These are phyloP conservation scores for Kluyveromyces wickerhamii DNA, from an alignment of 805 yeast genomes.

Conservation along the genomic window DNA sequence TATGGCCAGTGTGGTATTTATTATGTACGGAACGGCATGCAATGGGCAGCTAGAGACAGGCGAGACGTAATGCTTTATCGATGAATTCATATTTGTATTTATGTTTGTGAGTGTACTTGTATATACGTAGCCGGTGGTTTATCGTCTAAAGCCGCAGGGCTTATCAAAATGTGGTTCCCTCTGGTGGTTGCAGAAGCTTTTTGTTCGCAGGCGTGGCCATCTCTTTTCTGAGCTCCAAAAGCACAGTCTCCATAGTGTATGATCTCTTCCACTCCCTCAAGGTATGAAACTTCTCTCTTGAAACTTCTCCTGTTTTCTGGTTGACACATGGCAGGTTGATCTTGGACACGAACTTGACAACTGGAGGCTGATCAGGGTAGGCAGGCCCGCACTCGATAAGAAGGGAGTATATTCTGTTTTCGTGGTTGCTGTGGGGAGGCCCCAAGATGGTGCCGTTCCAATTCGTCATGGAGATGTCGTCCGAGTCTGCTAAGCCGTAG, in stretches of 20 bases:
- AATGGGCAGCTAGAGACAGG: no score
- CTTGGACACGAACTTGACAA: conserved; percentile 69
- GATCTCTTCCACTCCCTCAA: conserved; percentile 80
- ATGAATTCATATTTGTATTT: no score
- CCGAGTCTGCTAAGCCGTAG: conserved; percentile 83
- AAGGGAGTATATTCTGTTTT: conserved; percentile 84
- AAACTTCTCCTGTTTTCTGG: conserved; percentile 46
- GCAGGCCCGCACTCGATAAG: conserved; percentile 71
- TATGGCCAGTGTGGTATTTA: no score
- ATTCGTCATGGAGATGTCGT: conserved; percentile 84
- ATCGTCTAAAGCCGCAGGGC: no score
- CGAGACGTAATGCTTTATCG: no score
- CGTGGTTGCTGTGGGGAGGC: conserved; percentile 88
- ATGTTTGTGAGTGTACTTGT: not conserved
- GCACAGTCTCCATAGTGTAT: conserved; percentile 89
- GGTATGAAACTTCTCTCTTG: conserved; percentile 49
- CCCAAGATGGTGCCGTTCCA: conserved; percentile 99
- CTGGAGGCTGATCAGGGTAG: conserved; percentile 89
- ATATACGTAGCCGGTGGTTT: not conserved
- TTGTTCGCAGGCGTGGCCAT: conserved; percentile 82
- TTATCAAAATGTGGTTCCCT: conserved; percentile 58
- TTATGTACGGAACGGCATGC: no score
- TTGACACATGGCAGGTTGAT: conserved; percentile 92
- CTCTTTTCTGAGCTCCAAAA: conserved; percentile 79
- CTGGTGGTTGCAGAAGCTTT: conserved; percentile 84